Evolutionary conservation across 2,329 filamentous ascomycete genomes (phyloP).

Genomic region (Calonectria montana): DNA sequence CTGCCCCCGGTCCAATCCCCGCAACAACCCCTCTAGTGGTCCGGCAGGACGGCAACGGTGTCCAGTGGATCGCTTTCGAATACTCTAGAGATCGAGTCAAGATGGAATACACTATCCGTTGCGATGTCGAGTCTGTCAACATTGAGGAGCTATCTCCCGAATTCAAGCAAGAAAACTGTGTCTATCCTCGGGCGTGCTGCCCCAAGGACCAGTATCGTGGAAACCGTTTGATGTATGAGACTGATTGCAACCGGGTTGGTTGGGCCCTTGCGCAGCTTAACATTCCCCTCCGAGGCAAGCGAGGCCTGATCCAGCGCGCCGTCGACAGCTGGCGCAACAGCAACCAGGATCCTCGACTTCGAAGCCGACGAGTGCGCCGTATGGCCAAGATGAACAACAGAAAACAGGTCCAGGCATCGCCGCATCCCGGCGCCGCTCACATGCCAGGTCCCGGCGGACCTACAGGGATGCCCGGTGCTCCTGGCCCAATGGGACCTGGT

Average conservation of each 20-base stretch:
- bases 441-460: slow-evolving; percentile 76
- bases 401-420: slow-evolving; percentile 73
- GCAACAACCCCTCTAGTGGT: slow-evolving; percentile 96
- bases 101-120: slow-evolving; percentile 99
- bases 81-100: slow-evolving; percentile 97
- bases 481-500: slow-evolving; percentile 71
- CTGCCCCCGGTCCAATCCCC: slow-evolving; percentile 94
- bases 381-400: slow-evolving; percentile 97
- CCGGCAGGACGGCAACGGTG: slow-evolving; percentile 92
- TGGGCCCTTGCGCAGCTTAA: slow-evolving; percentile 97
- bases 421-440: slow-evolving; percentile 67
- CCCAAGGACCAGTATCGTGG: slow-evolving; percentile 96
- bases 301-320: slow-evolving; percentile 94
- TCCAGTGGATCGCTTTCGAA: slow-evolving; percentile 99
- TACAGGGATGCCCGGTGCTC: slow-evolving; percentile 71
- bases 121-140: slow-evolving; percentile 96
- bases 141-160: slow-evolving; percentile 86
- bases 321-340: slow-evolving; percentile 99
- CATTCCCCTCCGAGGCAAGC: slow-evolving; percentile 88
- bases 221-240: slow-evolving; percentile 96
- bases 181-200: slow-evolving; percentile 95
- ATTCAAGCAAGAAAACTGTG: slow-evolving; percentile 98
- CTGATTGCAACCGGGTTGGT: slow-evolving; percentile 99
- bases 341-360: slow-evolving; percentile 92
- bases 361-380: slow-evolving; percentile 90